Conservation (phyloP, 179 eudicot genomes). For the Gypsophila paniculata region DNA sequence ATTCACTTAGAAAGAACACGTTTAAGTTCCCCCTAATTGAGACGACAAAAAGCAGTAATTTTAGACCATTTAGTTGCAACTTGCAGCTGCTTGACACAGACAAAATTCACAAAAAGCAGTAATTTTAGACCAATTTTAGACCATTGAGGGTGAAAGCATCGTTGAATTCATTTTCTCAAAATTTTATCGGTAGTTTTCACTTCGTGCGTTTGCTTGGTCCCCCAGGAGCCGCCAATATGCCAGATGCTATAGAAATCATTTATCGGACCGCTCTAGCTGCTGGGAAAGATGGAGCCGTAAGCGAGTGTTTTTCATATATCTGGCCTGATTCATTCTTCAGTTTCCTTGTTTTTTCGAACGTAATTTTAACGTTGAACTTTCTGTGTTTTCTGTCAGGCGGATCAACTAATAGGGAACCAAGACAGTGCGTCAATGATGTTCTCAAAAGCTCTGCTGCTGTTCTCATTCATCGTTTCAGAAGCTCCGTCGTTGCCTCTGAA, state of each 20-base stretch:
- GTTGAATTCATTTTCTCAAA: too few relatives aligned
- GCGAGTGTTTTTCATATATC: slow-evolving; percentile 15
- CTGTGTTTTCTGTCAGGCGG: slow-evolving; percentile 33
- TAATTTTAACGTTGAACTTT: background rate
- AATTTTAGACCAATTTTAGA: too few relatives aligned
- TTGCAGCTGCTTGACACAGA: too few relatives aligned
- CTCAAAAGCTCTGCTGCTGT: slow-evolving; percentile 39
- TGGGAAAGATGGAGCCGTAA: slow-evolving; percentile 48
- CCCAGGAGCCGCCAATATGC: slow-evolving; percentile 47
- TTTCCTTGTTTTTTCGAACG: background rate
- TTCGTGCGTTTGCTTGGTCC: background rate
- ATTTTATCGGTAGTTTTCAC: too few relatives aligned
- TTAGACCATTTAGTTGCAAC: too few relatives aligned
- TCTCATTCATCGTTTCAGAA: slow-evolving; percentile 41
- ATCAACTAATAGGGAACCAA: slow-evolving; percentile 34
- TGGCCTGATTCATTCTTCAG: background rate
- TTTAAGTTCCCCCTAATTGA: too few relatives aligned
- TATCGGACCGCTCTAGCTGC: slow-evolving; percentile 39
- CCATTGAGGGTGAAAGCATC: too few relatives aligned
- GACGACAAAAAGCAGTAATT: too few relatives aligned
- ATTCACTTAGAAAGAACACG: too few relatives aligned
- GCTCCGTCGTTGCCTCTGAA: slow-evolving; percentile 40
- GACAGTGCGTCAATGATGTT: slow-evolving; percentile 36
- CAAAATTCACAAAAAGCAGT: too few relatives aligned
- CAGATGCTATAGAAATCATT: slow-evolving; percentile 48